Evolutionary conservation across 495 filamentous ascomycete genomes (phyloP).

Genomic region (Xylaria longipes): DNA sequence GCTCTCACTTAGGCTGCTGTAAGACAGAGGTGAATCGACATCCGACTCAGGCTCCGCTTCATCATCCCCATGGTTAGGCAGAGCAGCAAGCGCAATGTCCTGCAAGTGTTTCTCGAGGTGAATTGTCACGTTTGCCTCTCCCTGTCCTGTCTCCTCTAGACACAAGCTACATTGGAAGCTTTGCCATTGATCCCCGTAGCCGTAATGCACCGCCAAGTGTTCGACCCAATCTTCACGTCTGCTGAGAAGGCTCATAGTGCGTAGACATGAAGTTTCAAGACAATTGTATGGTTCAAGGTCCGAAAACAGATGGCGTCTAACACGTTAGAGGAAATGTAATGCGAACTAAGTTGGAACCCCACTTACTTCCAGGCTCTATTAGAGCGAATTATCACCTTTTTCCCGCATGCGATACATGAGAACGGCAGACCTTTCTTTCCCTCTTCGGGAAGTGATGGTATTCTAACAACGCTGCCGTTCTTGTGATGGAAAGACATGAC

Average conservation of each 20-base stretch:
- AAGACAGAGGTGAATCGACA: not conserved
- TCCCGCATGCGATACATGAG: not conserved
- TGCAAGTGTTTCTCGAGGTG: not conserved
- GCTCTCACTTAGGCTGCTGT: too few relatives aligned
- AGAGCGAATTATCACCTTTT: not conserved
- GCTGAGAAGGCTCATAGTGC: not conserved
- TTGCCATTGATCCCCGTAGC: not conserved
- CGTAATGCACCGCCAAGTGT: not conserved
- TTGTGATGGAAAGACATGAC: not conserved
- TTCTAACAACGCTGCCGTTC: not conserved
- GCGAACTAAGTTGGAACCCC: not conserved
- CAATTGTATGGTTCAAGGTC: not conserved
- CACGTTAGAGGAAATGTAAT: not conserved
- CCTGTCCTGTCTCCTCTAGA: not conserved
- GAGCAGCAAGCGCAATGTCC: not conserved
- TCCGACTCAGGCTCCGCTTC: not conserved
- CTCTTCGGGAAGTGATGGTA: not conserved
- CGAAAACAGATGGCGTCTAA: not conserved
- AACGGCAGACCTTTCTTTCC: not conserved
- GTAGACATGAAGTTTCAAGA: not conserved
- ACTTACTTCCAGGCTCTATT: conserved; percentile 2
- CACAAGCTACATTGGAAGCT: not conserved
- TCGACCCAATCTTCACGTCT: not conserved
- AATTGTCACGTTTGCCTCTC: not conserved
- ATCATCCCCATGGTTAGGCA: not conserved